Evolutionary conservation across 2,329 filamentous ascomycete genomes (phyloP).

Genomic region (Cladorrhinum sp.): DNA sequence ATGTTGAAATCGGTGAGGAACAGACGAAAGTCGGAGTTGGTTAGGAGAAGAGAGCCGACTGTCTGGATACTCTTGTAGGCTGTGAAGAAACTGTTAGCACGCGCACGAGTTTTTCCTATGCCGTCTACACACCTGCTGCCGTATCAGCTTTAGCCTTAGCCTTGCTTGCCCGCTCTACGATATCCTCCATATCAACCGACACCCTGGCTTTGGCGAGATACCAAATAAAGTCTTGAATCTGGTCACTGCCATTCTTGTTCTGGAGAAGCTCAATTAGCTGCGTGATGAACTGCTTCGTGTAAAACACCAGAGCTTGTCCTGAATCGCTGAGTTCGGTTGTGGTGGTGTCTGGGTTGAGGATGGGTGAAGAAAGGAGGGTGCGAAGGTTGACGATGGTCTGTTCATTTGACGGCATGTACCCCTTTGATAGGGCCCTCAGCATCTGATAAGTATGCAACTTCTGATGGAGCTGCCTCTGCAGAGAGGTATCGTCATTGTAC

Average conservation of each 20-base stretch:
- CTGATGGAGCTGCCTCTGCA: conserved; percentile 76
- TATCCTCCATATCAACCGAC: conserved; percentile 62
- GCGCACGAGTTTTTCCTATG: neutral
- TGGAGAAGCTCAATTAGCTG: conserved; percentile 78
- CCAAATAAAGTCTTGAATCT: conserved; percentile 92
- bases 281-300: conserved; percentile 69
- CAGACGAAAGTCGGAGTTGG: conserved; percentile 85
- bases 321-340: conserved; percentile 73
- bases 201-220: conserved; percentile 72
- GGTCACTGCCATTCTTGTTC: conserved; percentile 79
- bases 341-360: conserved; percentile 72
- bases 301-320: conserved; percentile 69
- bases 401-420: conserved; percentile 89
- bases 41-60: conserved; percentile 77
- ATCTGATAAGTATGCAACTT: conserved; percentile 95
- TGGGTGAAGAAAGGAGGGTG: conserved; percentile 71
- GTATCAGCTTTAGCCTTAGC: conserved; percentile 68
- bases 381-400: conserved; percentile 78
- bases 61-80: conserved; percentile 81
- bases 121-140: conserved; percentile 55
- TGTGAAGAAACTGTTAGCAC: conserved; percentile 35
- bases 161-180: conserved; percentile 58
- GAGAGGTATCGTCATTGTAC: conserved; percentile 75
- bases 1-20: conserved; percentile 78
- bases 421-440: conserved; percentile 73